Percentiles rank a stretch among this genome's conserved stretches.
Conservation (phyloP, 441 rosid species). For the Populus hybrid region DNA sequence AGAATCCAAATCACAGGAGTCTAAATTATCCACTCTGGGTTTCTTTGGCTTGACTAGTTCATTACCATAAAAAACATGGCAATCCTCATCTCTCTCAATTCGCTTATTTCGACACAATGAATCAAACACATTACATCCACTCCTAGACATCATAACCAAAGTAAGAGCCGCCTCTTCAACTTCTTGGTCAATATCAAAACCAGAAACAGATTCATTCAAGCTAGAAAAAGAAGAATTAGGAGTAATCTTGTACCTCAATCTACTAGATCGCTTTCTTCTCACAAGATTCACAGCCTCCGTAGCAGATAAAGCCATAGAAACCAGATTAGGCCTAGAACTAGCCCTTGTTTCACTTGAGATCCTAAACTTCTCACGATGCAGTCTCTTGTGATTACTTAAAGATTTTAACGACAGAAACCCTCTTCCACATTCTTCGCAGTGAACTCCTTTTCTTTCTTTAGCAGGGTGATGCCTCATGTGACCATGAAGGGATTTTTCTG, state of each 20-base stretch:
- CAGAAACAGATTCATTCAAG: conserved; percentile 36
- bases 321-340: conserved; percentile 19
- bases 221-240: conserved; percentile 42
- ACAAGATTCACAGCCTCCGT: conserved; percentile 26
- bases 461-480: conserved; percentile 59
- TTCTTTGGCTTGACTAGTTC: conserved; percentile 24
- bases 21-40: conserved; percentile 12
- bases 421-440: conserved; percentile 53
- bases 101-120: conserved; percentile 12
- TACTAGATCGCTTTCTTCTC: conserved; percentile 54
- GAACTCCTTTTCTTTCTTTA: conserved; percentile 28
- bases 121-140: conserved; percentile 25
- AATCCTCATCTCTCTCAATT: conserved; percentile 8
- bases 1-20: conserved; percentile 24
- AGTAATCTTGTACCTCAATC: conserved; percentile 43
- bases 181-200: conserved; percentile 35
- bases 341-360: conserved; percentile 7
- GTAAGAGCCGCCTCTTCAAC: conserved; percentile 47
- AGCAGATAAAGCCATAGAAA: conserved; percentile 18
- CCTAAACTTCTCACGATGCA: conserved; percentile 29
- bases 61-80: conserved; percentile 11
- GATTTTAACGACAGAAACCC: conserved; percentile 44
- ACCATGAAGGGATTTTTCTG: conserved; percentile 41
- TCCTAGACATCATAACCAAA: conserved; percentile 61
- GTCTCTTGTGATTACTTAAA: conserved; percentile 42